Evolutionary conservation across 345 rosid genomes (phyloP), one percentile per base, ranked within the genome.

Genomic region (Eutrema heterophyllum): DNA sequence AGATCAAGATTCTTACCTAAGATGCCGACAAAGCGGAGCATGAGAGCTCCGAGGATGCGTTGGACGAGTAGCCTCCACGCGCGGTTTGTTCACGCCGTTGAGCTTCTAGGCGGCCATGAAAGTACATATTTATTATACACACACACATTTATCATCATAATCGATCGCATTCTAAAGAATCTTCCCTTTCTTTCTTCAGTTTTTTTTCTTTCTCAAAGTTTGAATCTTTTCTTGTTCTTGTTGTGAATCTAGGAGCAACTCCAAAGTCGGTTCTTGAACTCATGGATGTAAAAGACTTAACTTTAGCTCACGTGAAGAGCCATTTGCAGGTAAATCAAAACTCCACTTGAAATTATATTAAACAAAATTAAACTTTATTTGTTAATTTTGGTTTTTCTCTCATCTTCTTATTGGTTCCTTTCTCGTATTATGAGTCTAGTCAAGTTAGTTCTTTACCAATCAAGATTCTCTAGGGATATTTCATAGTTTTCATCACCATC

Each of bases 31-130:
- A 90, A 85, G 54, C 71, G 96, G 49, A 90, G 91, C 80, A 86
- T 88, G 93, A 90, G 96, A 77, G 97, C 97, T 12, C 97, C 97
- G 0, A 83, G 97, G 83, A 90, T 88, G 97, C 81, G 93, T 52
- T 92, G 97, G 97, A 92, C 97, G 0, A 92, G 92, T 83, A 85
- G 86, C 55, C 97, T 92, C 61, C 97, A 92, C 49, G 84, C 90
- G 46, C 84, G 92, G 40, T 92, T 92, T 68, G 90, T 92, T 67
- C 97, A 86, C 67, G 93, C 93, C 8, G 97, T 92, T 15, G 96
- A 92, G 82, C 93, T 88, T 63, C 90, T 92, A 29, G 97, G 97
- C 45, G 97, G 97, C 79, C 96, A 92, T 81, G 97, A 92, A 85
- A 88, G 97, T 92, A 85, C 64, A 53, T 14, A 27, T 46, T 36